phyloP scores from a whole-genome alignment of 1,284 basidiomycete genomes.

The Farysia itapuensis region DNA sequence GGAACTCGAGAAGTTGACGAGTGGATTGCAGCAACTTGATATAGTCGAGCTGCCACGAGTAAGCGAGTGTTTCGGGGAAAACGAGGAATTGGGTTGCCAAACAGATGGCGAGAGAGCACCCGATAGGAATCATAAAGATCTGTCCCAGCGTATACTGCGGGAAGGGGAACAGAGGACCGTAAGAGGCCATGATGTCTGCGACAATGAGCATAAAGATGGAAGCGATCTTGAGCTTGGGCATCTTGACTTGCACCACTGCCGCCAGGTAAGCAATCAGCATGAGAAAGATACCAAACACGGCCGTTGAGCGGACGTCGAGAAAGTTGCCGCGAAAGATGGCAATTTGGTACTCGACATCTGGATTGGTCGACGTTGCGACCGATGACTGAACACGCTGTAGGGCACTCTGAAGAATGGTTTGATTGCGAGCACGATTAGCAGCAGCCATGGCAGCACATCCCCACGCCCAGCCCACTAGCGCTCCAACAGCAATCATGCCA shows the following conservation, averaged over 20 bases:
- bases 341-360: conserved; percentile 7
- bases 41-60: conserved; percentile 62
- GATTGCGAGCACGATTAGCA: conserved; percentile 66
- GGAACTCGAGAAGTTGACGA: conserved; percentile 12
- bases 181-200: conserved; percentile 42
- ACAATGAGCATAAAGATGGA: conserved; percentile 61
- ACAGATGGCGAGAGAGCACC: conserved; percentile 34
- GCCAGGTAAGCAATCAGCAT: conserved; percentile 69
- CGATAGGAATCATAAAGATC: conserved; percentile 46
- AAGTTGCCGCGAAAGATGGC: conserved; percentile 71
- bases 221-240: conserved; percentile 68
- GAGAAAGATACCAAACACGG: conserved; percentile 72
- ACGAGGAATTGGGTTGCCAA: conserved; percentile 64
- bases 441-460: conserved; percentile 73
- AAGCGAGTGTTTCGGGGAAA: conserved; percentile 74
- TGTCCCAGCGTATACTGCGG: conserved; percentile 67
- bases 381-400: conserved; percentile 63
- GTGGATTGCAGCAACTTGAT: conserved; percentile 15
- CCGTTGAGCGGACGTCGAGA: conserved; percentile 67
- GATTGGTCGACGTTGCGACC: conserved; percentile 52
- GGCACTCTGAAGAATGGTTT: conserved; percentile 64
- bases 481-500: conserved; percentile 66
- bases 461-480: conserved; percentile 75
- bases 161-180: conserved; percentile 69
- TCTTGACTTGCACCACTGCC: conserved; percentile 67